These are phyloP conservation scores for Coccomyxa subellipsoidea DNA, from an alignment of 163 green algal genomes.

Conservation along the genomic window DNA sequence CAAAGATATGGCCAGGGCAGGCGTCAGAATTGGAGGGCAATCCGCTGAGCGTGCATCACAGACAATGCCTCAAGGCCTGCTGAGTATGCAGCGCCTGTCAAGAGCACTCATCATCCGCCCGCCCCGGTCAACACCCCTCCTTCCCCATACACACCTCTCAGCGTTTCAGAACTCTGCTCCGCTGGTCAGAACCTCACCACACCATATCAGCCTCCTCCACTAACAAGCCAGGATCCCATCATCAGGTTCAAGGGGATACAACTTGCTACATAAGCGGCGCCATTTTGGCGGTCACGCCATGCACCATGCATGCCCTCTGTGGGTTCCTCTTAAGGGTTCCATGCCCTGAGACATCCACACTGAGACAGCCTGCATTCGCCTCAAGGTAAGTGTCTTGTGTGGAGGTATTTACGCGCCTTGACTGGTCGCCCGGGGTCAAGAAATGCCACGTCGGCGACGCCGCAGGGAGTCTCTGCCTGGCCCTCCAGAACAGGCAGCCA, in stretches of 20 bases:
- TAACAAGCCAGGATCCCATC: too few species aligned
- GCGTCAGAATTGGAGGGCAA: not conserved
- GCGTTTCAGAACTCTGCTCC: too few species aligned
- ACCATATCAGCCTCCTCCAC: too few species aligned
- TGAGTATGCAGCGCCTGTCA: not conserved
- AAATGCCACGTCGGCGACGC: constrained; percentile 64
- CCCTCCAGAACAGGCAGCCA: constrained; percentile 74
- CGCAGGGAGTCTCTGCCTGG: constrained; percentile 59
- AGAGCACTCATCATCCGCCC: constrained; percentile 3
- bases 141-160: too few species aligned
- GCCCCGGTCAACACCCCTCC: not conserved
- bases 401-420: constrained; percentile 34
- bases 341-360: not conserved
- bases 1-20: not conserved
- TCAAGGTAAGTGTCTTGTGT: not conserved
- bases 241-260: too few species aligned
- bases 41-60: not conserved
- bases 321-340: too few species aligned
- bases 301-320: too few species aligned
- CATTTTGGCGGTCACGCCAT: too few species aligned
- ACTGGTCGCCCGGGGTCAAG: constrained; percentile 73
- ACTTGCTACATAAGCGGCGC: too few species aligned
- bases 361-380: not conserved
- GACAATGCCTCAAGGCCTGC: not conserved
- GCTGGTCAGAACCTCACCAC: too few species aligned